Evolutionary conservation across 164 flowering plant genomes (phyloP).

Genomic region (Vitis rotundifolia): DNA sequence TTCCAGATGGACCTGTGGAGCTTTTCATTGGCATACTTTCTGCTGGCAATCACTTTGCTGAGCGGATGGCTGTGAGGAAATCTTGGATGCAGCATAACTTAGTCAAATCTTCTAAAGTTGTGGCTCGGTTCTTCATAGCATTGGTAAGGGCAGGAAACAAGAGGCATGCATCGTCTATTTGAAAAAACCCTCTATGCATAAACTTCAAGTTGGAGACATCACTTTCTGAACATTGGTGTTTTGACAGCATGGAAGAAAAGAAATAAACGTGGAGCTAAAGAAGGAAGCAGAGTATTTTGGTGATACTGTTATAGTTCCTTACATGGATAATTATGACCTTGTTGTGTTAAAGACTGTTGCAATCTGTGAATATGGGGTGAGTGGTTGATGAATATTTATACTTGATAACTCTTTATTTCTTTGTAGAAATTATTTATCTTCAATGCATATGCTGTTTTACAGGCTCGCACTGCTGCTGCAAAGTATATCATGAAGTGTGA

Average conservation of each 20-base stretch:
- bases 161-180: neutral
- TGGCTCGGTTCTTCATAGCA: slow-evolving; percentile 69
- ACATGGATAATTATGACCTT: slow-evolving; percentile 78
- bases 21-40: slow-evolving; percentile 47
- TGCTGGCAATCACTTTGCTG: slow-evolving; percentile 46
- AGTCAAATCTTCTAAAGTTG: slow-evolving; percentile 51
- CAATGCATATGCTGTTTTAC: slow-evolving; percentile 1
- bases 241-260: slow-evolving; percentile 58
- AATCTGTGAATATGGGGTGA: slow-evolving; percentile 77
- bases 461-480: slow-evolving; percentile 56
- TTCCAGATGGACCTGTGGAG: slow-evolving; percentile 28
- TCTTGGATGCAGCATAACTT: slow-evolving; percentile 74
- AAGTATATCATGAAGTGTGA: slow-evolving; percentile 73
- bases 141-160: slow-evolving; percentile 34
- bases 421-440: neutral
- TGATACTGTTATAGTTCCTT: slow-evolving; percentile 73
- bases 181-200: neutral
- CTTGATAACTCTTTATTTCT: neutral
- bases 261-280: slow-evolving; percentile 62
- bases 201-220: neutral
- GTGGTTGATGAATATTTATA: slow-evolving; percentile 11
- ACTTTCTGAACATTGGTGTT: neutral
- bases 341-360: slow-evolving; percentile 76
- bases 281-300: slow-evolving; percentile 79
- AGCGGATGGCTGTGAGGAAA: slow-evolving; percentile 74